phyloP scores from a whole-genome alignment of 352 stramenopile genomes.

The Phytophthora ohioensis region DNA sequence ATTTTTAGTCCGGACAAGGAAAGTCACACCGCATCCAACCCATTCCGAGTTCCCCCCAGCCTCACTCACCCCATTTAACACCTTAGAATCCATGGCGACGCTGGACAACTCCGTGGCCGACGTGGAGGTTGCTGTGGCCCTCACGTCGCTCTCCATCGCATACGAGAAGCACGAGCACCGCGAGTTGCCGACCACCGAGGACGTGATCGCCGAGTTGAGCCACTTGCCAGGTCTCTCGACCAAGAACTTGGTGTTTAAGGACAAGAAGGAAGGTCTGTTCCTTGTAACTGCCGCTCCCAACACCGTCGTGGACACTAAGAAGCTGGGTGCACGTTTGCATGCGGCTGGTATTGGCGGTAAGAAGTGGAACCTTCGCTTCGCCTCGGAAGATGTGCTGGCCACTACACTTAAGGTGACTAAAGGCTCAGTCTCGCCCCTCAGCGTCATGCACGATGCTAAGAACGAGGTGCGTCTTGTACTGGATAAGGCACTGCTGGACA shows the following conservation, averaged over 20 bases:
- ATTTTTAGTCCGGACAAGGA: no score
- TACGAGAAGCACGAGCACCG: conserved; percentile 67
- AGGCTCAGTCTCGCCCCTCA: conserved; percentile 94
- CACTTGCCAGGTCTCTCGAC: conserved; percentile 90
- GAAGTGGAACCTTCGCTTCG: conserved; percentile 96
- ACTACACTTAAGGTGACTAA: conserved; percentile 91
- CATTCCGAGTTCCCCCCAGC: conserved; percentile 1
- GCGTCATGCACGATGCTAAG: conserved; percentile 90
- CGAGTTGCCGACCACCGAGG: conserved; percentile 74
- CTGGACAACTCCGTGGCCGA: conserved; percentile 56
- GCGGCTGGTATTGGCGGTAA: conserved; percentile 73
- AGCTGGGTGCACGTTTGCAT: conserved; percentile 86
- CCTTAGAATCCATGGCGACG: conserved; percentile 10
- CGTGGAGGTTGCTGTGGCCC: conserved; percentile 62
- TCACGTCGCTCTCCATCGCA: conserved; percentile 66
- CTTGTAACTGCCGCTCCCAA: conserved; percentile 89
- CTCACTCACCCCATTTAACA: neutral
- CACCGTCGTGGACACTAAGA: conserved; percentile 93
- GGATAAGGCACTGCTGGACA: conserved; percentile 91
- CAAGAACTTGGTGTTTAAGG: conserved; percentile 98
- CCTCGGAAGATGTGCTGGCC: conserved; percentile 85
- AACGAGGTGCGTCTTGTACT: conserved; percentile 91
- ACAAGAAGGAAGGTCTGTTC: conserved; percentile 98
- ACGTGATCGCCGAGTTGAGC: conserved; percentile 68
- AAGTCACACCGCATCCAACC: conserved; percentile 6